Percentiles rank a stretch among this genome's conserved stretches.
phyloP scores from a whole-genome alignment of 371 early-diverging fungal genomes.

The Lichtheimia corymbifera region DNA sequence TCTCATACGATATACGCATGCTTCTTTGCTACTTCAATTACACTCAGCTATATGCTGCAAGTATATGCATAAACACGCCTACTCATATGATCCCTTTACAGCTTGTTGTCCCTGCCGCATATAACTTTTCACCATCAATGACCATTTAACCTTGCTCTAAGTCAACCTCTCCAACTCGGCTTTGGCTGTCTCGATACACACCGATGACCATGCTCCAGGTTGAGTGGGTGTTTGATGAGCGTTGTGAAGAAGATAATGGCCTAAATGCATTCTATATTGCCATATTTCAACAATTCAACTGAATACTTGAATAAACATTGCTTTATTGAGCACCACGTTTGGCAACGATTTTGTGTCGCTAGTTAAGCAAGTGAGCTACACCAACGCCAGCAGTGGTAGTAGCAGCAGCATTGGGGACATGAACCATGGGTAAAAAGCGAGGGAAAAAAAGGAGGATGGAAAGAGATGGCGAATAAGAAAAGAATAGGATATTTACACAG shows the following conservation, averaged over 20 bases:
- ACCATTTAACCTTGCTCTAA: conserved; percentile 93
- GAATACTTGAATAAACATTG: background rate
- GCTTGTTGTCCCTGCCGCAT: conserved; percentile 71
- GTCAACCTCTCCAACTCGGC: conserved; percentile 92
- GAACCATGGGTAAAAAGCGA: conserved; percentile 8
- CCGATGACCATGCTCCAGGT: conserved; percentile 35
- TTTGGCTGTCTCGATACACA: conserved; percentile 55
- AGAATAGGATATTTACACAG: conserved; percentile 15
- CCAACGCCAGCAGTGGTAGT: conserved; percentile 73
- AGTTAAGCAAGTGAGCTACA: conserved; percentile 97
- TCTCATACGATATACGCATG: conserved; percentile 51
- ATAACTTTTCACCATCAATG: conserved; percentile 86
- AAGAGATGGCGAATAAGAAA: background rate
- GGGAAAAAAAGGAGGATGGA: conserved; percentile 4
- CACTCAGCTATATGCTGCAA: conserved; percentile 88
- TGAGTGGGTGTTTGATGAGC: conserved; percentile 56
- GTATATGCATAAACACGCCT: conserved; percentile 82
- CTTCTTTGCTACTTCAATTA: conserved; percentile 93
- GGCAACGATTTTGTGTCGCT: conserved; percentile 92
- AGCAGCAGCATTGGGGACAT: conserved; percentile 5
- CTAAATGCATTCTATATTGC: no score
- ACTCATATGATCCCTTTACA: conserved; percentile 65
- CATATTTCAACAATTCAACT: no score
- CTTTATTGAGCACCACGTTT: conserved; percentile 70
- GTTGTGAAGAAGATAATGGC: conserved; percentile 75